Conservation (phyloP, 2,329 filamentous ascomycete species). For the Phialemoniopsis sp. region DNA sequence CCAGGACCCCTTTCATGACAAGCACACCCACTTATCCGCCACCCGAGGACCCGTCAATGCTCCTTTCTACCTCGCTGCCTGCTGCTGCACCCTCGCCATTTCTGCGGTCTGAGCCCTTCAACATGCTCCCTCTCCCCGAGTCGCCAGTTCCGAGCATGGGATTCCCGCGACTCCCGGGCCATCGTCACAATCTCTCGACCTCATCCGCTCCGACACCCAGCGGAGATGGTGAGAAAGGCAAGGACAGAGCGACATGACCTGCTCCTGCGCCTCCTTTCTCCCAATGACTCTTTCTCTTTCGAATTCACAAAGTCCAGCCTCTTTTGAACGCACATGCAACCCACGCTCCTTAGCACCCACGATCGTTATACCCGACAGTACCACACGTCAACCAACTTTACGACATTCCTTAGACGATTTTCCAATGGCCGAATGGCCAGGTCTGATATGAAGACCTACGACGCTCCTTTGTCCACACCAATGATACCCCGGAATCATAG, state of each 20-base stretch:
- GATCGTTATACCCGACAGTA: constrained; percentile 1
- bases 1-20: constrained; percentile 41
- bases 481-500: constrained; percentile 29
- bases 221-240: constrained; percentile 29
- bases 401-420: constrained; percentile 18
- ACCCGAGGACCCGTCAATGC: constrained; percentile 32
- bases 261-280: constrained; percentile 12
- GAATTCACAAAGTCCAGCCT: constrained; percentile 10
- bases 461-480: constrained; percentile 8
- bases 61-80: constrained; percentile 29
- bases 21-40: constrained; percentile 39
- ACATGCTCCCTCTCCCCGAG: constrained; percentile 40
- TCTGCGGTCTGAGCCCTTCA: constrained; percentile 34
- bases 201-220: constrained; percentile 25
- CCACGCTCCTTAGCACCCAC: constrained; percentile 7
- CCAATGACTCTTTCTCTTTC: constrained; percentile 16
- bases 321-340: constrained; percentile 1
- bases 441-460: constrained; percentile 7
- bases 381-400: background rate
- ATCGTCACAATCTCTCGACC: constrained; percentile 30
- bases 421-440: constrained; percentile 6
- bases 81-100: constrained; percentile 37
- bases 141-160: constrained; percentile 32
- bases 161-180: constrained; percentile 19
- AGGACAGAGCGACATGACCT: constrained; percentile 15